Conservation (phyloP, 768 basidiomycete species). For the Auriculariales sp. region DNA sequence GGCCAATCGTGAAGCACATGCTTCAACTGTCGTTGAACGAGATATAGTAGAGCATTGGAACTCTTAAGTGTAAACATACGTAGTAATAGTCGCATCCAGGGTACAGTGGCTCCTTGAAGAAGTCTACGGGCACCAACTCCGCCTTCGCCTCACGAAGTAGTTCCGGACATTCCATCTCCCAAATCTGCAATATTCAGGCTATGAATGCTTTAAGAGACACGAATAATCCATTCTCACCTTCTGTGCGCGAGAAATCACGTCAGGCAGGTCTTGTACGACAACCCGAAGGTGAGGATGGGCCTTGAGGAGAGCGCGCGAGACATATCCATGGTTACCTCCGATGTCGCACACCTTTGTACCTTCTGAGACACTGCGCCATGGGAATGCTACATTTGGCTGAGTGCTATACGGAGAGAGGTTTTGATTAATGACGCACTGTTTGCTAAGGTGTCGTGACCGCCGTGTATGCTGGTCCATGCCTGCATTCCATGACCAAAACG, state of each 20-base stretch:
- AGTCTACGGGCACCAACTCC: conserved; percentile 24
- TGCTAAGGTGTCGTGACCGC: too few species aligned
- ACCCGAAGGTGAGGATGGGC: conserved; percentile 2
- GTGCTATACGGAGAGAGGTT: too few species aligned
- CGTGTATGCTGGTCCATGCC: too few species aligned
- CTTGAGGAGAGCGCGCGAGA: not conserved
- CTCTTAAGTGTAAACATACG: conserved; percentile 15
- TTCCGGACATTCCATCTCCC: conserved; percentile 20
- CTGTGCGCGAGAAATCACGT: not conserved
- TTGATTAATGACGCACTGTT: too few species aligned
- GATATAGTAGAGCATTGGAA: not conserved
- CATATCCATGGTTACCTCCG: conserved; percentile 6
- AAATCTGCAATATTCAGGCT: too few species aligned
- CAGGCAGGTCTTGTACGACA: conserved; percentile 5
- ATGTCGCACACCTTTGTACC: conserved; percentile 3
- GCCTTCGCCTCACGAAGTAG: conserved; percentile 20
- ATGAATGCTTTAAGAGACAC: too few species aligned
- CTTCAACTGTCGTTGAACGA: conserved; percentile 15
- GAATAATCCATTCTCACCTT: too few species aligned
- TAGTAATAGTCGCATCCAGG: conserved; percentile 25
- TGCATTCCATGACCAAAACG: too few species aligned
- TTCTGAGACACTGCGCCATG: conserved; percentile 1
- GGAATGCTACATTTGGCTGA: conserved; percentile 1
- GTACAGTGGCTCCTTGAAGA: conserved; percentile 23
- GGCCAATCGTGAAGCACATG: conserved; percentile 31